Percentiles rank a stretch among this genome's conserved stretches.
phyloP scores from a whole-genome alignment of 192 early-diverging fungal genomes.

The Coemansia sp. region DNA sequence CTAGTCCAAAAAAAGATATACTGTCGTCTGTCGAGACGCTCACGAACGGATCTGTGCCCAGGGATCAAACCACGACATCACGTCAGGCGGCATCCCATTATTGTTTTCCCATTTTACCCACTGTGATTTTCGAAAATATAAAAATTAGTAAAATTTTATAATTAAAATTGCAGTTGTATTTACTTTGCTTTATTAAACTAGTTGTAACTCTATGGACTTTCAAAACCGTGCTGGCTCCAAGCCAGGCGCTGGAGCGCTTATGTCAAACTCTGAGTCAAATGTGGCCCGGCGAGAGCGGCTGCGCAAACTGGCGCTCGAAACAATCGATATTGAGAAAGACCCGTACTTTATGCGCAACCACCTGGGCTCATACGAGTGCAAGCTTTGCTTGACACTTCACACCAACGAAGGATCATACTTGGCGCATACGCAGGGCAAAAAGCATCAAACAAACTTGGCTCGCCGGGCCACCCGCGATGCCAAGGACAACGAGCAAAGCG shows the following conservation, averaged over 20 bases:
- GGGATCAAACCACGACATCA: too few relatives aligned
- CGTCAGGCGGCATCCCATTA: neutral
- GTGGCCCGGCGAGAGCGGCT: conserved; percentile 92
- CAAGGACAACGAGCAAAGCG: conserved; percentile 56
- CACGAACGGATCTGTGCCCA: too few relatives aligned
- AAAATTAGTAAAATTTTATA: too few relatives aligned
- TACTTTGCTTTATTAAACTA: neutral
- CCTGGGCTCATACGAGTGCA: conserved; percentile 76
- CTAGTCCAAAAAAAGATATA: too few relatives aligned
- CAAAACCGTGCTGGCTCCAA: conserved; percentile 93
- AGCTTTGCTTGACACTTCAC: conserved; percentile 79
- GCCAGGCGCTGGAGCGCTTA: conserved; percentile 83
- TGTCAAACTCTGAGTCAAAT: conserved; percentile 78
- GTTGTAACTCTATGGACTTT: conserved; percentile 55
- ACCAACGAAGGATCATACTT: conserved; percentile 94
- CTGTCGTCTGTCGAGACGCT: too few relatives aligned
- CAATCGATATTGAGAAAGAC: conserved; percentile 93
- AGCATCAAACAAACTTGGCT: conserved; percentile 93
- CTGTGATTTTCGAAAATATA: too few relatives aligned
- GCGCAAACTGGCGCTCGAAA: conserved; percentile 90
- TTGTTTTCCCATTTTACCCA: neutral
- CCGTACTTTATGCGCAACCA: conserved; percentile 98
- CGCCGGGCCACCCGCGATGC: conserved; percentile 86
- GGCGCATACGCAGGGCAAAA: conserved; percentile 97
- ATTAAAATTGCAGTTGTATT: neutral